Evolutionary conservation across 1,284 basidiomycete genomes (phyloP), one percentile per base, ranked within the genome.

Genomic region (Ceraceosorus guamensis): DNA sequence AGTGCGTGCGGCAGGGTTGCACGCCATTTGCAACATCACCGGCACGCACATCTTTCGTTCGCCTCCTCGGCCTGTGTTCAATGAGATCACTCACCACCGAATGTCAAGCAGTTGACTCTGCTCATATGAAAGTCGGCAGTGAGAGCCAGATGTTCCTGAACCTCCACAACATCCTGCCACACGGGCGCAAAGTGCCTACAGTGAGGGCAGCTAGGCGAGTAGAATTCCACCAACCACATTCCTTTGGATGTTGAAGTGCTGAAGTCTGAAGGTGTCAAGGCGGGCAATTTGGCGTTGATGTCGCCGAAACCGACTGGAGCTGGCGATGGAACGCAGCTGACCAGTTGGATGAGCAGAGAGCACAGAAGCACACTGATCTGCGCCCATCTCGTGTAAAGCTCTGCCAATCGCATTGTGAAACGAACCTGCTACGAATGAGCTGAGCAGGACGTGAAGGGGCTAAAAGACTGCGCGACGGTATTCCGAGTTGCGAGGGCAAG

Each of bases 161-260:
- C 82, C 48, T 78, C 71, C 1, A 78, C 79, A 3, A 96, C 79
- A 48, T 85, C 78, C 39, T 83, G 80, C 91, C 92, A 98, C 33
- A 85, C 90, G 0, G 91, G 89, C 7, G 84, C 83, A 65, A 91
- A 91, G 0, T 77, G 66, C 44, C 80, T 81, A 76, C 89, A 91
- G 71, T 91, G 89, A n/a, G 75, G 72, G 72, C 89, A 91, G 64
- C 84, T 87, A 0, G 89, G 89, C 83, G 64, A 64, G 57, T 62
- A 73, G 61, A 70, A 75, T 61, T 75, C 72, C 55, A 75, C 63
- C 32, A 74, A 56, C 72, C 72, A 72, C 10, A 34, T 18, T 48
- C 11, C 10, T 43, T 10, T 10, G 39, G 39, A 43, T 16, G 39
- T 43, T 16, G 39, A 43, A 10, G 39, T 43, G 39, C 10, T 10